These are phyloP conservation scores for Baudoinia panamericana DNA, from an alignment of 495 filamentous ascomycete species.

Conservation along the genomic window DNA sequence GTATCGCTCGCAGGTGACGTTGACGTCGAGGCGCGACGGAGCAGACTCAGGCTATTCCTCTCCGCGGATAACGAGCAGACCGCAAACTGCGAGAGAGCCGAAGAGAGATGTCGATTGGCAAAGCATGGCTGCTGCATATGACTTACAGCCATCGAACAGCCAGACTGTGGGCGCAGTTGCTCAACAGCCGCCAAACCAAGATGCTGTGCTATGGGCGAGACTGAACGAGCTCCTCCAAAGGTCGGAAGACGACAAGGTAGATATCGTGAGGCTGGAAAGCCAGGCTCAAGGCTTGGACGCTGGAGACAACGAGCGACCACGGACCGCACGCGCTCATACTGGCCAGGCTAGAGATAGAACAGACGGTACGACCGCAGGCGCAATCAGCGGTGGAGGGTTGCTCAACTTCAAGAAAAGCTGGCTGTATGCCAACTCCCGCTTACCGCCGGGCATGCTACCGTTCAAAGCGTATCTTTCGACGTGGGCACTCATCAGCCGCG, in stretches of 20 bases:
- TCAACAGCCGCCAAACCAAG: constrained; percentile 23
- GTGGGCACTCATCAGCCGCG: constrained; percentile 58
- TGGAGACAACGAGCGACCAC: constrained; percentile 38
- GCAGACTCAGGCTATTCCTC: too few species aligned
- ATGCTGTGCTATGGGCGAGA: constrained; percentile 40
- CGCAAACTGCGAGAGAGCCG: too few species aligned
- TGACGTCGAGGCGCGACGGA: too few species aligned
- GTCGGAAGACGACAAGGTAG: constrained; percentile 39
- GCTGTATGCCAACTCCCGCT: constrained; percentile 61
- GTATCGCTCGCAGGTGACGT: too few species aligned
- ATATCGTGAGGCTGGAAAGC: not conserved
- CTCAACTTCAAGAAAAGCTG: constrained; percentile 62
- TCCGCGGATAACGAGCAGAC: too few species aligned
- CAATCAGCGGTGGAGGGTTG: too few species aligned
- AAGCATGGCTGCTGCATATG: too few species aligned
- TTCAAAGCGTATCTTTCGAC: constrained; percentile 56
- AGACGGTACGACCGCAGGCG: too few species aligned
- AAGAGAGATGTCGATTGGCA: too few species aligned
- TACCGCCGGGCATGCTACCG: constrained; percentile 52
- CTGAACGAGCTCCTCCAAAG: constrained; percentile 51
- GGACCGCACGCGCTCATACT: constrained; percentile 9
- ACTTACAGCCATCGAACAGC: not conserved
- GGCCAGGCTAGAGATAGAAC: constrained; percentile 8
- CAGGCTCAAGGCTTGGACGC: constrained; percentile 34
- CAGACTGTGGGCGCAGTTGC: constrained; percentile 3